phyloP scores from a whole-genome alignment of 441 rosid genomes.

The Jatropha multifida region DNA sequence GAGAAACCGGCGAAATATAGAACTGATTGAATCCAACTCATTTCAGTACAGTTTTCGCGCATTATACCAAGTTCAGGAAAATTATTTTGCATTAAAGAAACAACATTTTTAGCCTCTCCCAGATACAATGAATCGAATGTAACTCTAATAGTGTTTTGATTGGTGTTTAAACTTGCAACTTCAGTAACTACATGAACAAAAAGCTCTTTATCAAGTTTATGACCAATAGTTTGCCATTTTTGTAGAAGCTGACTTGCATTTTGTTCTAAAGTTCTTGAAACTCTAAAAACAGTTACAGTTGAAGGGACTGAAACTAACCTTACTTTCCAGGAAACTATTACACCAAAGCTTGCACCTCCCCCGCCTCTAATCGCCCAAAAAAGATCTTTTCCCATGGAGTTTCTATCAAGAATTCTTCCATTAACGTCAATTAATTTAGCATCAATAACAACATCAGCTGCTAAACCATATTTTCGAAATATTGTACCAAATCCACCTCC shows the following conservation, averaged over 20 bases:
- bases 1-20: slow-evolving; percentile 33
- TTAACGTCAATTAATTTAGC: slow-evolving; percentile 45
- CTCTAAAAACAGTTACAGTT: slow-evolving; percentile 43
- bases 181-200: slow-evolving; percentile 31
- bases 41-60: slow-evolving; percentile 42
- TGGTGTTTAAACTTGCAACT: slow-evolving; percentile 20
- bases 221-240: slow-evolving; percentile 52
- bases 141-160: slow-evolving; percentile 26
- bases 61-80: slow-evolving; percentile 50
- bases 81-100: slow-evolving; percentile 37
- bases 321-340: slow-evolving; percentile 61
- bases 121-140: slow-evolving; percentile 49
- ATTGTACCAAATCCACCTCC: slow-evolving; percentile 63
- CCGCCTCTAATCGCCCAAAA: slow-evolving; percentile 77
- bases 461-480: slow-evolving; percentile 53
- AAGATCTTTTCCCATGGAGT: slow-evolving; percentile 53
- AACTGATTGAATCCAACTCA: slow-evolving; percentile 47
- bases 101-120: slow-evolving; percentile 39
- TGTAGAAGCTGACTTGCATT: slow-evolving; percentile 47
- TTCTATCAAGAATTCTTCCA: slow-evolving; percentile 44
- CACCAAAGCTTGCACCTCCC: slow-evolving; percentile 62
- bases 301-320: slow-evolving; percentile 53
- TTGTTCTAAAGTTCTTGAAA: slow-evolving; percentile 39
- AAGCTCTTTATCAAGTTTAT: slow-evolving; percentile 37
- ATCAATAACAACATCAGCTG: slow-evolving; percentile 57